Evolutionary conservation across 2,329 filamentous ascomycete genomes (phyloP).

Genomic region (Calonectria crousiana): DNA sequence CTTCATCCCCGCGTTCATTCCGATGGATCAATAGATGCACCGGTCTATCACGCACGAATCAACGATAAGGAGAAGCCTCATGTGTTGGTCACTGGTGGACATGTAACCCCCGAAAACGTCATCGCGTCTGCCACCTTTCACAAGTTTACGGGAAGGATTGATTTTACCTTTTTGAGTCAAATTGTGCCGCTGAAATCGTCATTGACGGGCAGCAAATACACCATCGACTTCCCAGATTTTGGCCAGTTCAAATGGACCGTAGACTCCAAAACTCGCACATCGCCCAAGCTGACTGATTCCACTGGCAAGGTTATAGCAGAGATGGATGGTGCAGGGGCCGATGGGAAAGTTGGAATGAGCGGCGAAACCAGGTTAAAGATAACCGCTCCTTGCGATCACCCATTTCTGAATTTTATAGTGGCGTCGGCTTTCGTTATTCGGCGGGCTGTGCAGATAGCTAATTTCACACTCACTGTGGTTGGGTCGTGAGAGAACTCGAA

Average conservation of each 20-base stretch:
- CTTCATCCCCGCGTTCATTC: neutral
- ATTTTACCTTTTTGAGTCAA: neutral
- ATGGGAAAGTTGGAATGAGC: neutral
- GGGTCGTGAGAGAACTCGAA: too few species aligned
- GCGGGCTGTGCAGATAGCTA: neutral
- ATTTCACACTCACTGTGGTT: neutral
- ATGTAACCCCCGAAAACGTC: neutral
- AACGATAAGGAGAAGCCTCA: neutral
- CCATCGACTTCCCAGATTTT: neutral
- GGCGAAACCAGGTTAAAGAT: neutral
- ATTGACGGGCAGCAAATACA: neutral
- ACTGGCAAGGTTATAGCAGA: neutral
- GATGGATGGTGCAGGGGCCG: neutral
- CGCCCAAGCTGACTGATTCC: neutral
- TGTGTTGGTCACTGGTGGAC: neutral
- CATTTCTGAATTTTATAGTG: neutral
- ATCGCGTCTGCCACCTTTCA: neutral
- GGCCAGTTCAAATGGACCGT: neutral
- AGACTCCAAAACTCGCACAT: neutral
- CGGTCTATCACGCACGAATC: neutral
- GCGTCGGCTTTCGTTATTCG: neutral
- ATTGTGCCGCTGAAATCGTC: neutral
- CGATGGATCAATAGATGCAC: neutral
- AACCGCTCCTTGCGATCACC: neutral
- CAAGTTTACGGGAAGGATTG: neutral